Evolutionary conservation across 2,329 filamentous ascomycete genomes (phyloP), one percentile per base, ranked within the genome.

Genomic region (Exophiala dermatitidis): DNA sequence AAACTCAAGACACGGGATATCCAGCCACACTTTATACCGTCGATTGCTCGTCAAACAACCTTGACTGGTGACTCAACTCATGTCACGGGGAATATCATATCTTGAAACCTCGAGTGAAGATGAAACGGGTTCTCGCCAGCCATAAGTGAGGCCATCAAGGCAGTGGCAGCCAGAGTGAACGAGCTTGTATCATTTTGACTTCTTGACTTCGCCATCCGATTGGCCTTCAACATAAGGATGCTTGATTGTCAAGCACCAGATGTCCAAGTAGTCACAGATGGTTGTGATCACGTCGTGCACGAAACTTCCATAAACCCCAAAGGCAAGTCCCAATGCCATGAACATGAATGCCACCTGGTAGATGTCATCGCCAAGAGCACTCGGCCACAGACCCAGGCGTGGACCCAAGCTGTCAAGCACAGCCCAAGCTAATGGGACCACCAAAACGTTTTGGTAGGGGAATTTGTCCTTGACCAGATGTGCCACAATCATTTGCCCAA

Each of bases 191-290:
- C 48, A 60, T 37, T 56, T 53, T n/a, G 45, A 50, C 49, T 62
- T 60, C 53, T 60, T 62, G 9, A 44, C 48, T 7, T 51, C 51
- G 19, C 42, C 51, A 8, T 63, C 52, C 34, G 56, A 46, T 57
- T 61, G 50, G 48, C 50, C 68, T 52, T 76, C 74, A 34, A 74
- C 67, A 56, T 77, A 76, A 0, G 81, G 81, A 64, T 97, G 84
- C 79, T 98, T 98, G 74, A 98, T 98, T 1, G 88, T 95, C 68
- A 98, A 76, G 68, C 93, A 98, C 89, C 90, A 97, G 62, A 98
- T 98, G 68, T 98, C 93, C 57, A 97, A 78, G 69, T 95, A 95
- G 69, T 98, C 93, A 72, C 93, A 98, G 63, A 98, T 97, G 31
- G 89, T 94, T 55, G 93, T 89, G 62, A 98, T 96, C 52, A 97